A percentile compares a stretch with the other conserved stretches of the same genome.
Evolutionary conservation across 176 grass and related monocot genomes (phyloP).

Genomic region (Bothriochloa decipiens): DNA sequence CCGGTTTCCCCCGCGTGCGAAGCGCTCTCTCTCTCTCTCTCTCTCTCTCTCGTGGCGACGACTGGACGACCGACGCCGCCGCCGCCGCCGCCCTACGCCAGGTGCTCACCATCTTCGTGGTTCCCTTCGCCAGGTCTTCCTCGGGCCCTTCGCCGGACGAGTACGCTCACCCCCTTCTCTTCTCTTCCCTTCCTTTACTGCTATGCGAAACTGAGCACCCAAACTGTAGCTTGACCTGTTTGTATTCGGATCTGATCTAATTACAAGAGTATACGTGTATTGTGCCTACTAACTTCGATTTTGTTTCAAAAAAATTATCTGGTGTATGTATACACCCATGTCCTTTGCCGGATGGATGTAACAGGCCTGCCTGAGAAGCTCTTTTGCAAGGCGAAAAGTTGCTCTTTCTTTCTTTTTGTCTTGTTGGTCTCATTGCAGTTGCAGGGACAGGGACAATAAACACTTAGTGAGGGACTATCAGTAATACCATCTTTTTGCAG

Average conservation of each 20-base stretch:
- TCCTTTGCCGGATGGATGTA: slow-evolving; percentile 43
- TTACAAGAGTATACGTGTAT: neutral
- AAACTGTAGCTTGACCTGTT: neutral
- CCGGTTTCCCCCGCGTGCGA: neutral
- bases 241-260: neutral
- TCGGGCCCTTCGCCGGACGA: neutral
- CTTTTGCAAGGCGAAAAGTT: slow-evolving; percentile 46
- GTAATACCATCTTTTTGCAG: slow-evolving; percentile 22
- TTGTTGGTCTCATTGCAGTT: slow-evolving; percentile 45
- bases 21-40: neutral
- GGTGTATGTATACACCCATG: neutral
- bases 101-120: neutral
- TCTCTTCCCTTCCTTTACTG: neutral
- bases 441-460: slow-evolving; percentile 41
- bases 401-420: neutral
- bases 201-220: neutral
- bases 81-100: neutral
- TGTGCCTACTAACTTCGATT: neutral
- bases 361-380: slow-evolving; percentile 45
- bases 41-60: neutral
- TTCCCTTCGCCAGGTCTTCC: neutral
- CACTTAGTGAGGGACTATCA: slow-evolving; percentile 26
- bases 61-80: neutral
- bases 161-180: neutral
- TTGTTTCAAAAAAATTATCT: neutral